These are phyloP conservation scores for Lathyrus oleraceus DNA, from an alignment of 306 rosid genomes.

Conservation along the genomic window DNA sequence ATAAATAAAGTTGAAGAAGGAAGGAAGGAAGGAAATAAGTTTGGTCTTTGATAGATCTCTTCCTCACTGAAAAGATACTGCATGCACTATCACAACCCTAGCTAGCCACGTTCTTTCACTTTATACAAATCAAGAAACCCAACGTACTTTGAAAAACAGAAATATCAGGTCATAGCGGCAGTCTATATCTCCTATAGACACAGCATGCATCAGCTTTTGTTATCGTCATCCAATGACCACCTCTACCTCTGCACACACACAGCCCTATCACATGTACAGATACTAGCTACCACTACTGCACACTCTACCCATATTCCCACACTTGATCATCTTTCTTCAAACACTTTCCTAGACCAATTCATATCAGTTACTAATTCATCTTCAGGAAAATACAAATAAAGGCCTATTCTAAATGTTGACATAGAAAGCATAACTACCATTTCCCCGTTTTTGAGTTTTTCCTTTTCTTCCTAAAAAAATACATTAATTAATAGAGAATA, in stretches of 20 bases:
- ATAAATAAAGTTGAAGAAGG: not conserved
- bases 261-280: not conserved
- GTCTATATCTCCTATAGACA: not conserved
- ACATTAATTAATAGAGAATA: not conserved
- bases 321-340: not conserved
- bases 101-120: not conserved
- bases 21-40: not conserved
- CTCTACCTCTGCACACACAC: not conserved
- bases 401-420: not conserved
- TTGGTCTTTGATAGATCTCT: not conserved
- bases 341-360: not conserved
- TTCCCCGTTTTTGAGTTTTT: constrained; percentile 10
- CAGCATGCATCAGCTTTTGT: not conserved
- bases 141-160: not conserved
- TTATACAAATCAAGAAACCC: not conserved
- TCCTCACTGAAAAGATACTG: not conserved
- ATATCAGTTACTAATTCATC: too few relatives aligned
- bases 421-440: constrained; percentile 16
- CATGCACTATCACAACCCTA: not conserved
- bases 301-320: not conserved
- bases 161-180: not conserved
- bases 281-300: not conserved
- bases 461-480: constrained; percentile 22
- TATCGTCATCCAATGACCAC: constrained; percentile 7
- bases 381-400: not conserved